Evolutionary conservation across 495 filamentous ascomycete genomes (phyloP).

Genomic region (Annulohypoxylon bovei): DNA sequence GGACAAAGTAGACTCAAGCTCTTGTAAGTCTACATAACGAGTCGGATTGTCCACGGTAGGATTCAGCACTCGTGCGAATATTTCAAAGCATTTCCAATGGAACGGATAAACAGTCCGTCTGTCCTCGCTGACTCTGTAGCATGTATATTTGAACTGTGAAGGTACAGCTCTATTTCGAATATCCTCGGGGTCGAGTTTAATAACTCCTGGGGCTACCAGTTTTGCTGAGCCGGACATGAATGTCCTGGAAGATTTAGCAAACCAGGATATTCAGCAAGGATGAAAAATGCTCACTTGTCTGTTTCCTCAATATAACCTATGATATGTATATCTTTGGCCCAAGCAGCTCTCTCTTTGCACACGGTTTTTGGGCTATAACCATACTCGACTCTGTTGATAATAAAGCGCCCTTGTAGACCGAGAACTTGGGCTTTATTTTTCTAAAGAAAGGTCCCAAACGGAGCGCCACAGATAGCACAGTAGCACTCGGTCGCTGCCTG

Average conservation of each 20-base stretch:
- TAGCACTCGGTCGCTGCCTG: not conserved
- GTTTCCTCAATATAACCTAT: not conserved
- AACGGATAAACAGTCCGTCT: constrained; percentile 4
- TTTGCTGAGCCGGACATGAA: constrained; percentile 2
- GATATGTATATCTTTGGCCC: not conserved
- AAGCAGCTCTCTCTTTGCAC: not conserved
- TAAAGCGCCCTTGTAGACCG: not conserved
- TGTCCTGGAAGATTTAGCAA: constrained; percentile 2
- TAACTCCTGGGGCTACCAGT: not conserved
- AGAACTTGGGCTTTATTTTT: not conserved
- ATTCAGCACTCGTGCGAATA: not conserved
- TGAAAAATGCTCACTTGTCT: not conserved
- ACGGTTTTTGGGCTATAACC: not conserved
- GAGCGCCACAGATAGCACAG: constrained; percentile 15
- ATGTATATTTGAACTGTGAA: not conserved
- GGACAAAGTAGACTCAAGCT: not conserved
- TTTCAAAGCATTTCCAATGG: constrained; percentile 16
- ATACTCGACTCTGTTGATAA: not conserved
- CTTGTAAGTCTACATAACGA: not conserved
- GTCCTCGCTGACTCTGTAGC: not conserved
- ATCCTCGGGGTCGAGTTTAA: not conserved
- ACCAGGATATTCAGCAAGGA: not conserved
- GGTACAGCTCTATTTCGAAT: not conserved
- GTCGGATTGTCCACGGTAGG: not conserved
- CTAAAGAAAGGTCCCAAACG: not conserved